Percentiles rank a stretch among this genome's conserved stretches.
Conservation (phyloP, 2,329 filamentous ascomycete species). For the Rachicladosporium sp. region DNA sequence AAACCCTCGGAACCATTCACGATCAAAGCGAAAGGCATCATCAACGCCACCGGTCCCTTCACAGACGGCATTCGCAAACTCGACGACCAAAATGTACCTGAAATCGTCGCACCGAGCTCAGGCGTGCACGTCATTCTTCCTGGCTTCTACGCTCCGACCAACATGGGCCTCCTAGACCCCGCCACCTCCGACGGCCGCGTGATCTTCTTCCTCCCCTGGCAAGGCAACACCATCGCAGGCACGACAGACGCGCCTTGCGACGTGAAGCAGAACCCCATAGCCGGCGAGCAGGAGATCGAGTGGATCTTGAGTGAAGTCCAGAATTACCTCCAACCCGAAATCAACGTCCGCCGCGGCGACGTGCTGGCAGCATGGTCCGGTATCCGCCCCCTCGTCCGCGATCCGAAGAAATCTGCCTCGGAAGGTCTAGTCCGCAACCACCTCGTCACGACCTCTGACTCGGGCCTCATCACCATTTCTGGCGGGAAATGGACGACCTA, state of each 20-base stretch:
- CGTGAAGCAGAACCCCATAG: constrained; percentile 61
- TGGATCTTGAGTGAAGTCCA: constrained; percentile 80
- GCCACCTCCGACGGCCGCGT: constrained; percentile 78
- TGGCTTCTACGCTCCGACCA: constrained; percentile 71
- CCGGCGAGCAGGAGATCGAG: constrained; percentile 71
- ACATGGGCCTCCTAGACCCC: constrained; percentile 82
- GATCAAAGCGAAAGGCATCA: constrained; percentile 66
- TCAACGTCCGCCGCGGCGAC: constrained; percentile 72
- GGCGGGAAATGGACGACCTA: constrained; percentile 87
- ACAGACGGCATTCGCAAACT: constrained; percentile 75
- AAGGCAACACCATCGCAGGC: constrained; percentile 82
- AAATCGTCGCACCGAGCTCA: constrained; percentile 75
- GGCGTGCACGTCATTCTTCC: constrained; percentile 80
- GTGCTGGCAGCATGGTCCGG: constrained; percentile 86
- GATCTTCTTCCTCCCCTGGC: constrained; percentile 89
- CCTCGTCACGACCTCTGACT: constrained; percentile 65
- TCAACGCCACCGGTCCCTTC: constrained; percentile 84
- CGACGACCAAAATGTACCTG: constrained; percentile 58
- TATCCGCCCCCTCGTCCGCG: constrained; percentile 73
- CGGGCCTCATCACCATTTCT: constrained; percentile 71
- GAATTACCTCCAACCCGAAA: constrained; percentile 70
- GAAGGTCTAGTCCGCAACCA: constrained; percentile 82
- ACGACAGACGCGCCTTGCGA: constrained; percentile 69
- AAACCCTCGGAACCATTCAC: constrained; percentile 50
- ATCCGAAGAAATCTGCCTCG: constrained; percentile 74